Conservation (phyloP, 1,139 yeast species). For the Protomyces inundatus region DNA sequence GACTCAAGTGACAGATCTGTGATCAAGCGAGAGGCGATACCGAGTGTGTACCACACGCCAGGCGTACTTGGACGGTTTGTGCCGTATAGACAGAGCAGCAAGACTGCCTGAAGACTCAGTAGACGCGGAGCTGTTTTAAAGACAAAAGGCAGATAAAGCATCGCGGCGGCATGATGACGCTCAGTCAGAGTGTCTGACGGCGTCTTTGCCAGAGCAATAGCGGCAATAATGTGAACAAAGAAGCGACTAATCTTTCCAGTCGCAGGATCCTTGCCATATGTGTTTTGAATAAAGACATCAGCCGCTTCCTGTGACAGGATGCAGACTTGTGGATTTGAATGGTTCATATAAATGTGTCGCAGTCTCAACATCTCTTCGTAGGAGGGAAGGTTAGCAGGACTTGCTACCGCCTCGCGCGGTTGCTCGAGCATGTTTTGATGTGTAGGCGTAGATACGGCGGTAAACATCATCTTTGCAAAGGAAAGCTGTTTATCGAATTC, state of each 20-base stretch:
- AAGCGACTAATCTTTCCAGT: constrained; percentile 48
- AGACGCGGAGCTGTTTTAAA: constrained; percentile 56
- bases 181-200: constrained; percentile 68
- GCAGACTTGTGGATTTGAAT: constrained; percentile 49
- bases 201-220: constrained; percentile 71
- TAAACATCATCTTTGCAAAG: constrained; percentile 27
- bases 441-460: constrained; percentile 32
- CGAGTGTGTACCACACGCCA: constrained; percentile 88
- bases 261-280: constrained; percentile 62
- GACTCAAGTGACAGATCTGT: constrained; percentile 80
- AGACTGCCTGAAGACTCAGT: constrained; percentile 66
- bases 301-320: constrained; percentile 62
- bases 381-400: constrained; percentile 59
- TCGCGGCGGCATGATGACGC: constrained; percentile 66
- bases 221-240: constrained; percentile 69
- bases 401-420: constrained; percentile 32
- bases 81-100: constrained; percentile 64
- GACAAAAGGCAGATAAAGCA: constrained; percentile 55
- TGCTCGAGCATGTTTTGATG: constrained; percentile 35
- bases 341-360: constrained; percentile 65
- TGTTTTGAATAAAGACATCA: constrained; percentile 50
- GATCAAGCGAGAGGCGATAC: constrained; percentile 70
- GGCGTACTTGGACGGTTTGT: constrained; percentile 54
- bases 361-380: constrained; percentile 64
- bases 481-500: constrained; percentile 43